These are phyloP conservation scores for Dactylellina sp. DNA, from an alignment of 2,329 filamentous ascomycete species.

Conservation along the genomic window DNA sequence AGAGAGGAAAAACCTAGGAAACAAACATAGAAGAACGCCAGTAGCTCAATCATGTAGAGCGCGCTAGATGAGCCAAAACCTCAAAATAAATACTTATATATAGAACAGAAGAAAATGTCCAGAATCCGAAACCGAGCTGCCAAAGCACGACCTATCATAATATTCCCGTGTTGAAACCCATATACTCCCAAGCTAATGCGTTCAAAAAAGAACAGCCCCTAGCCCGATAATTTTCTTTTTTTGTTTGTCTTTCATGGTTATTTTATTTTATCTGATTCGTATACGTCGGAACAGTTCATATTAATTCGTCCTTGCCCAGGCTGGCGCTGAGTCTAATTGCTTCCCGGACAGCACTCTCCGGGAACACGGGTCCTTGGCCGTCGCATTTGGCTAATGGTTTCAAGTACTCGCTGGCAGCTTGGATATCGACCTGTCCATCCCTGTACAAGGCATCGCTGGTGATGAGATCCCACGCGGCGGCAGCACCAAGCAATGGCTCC, in stretches of 20 bases:
- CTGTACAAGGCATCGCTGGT: slow-evolving; percentile 82
- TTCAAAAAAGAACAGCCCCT: slow-evolving; percentile 1
- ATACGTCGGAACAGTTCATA: slow-evolving; percentile 63
- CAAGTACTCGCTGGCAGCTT: slow-evolving; percentile 80
- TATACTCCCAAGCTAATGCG: slow-evolving; percentile 41
- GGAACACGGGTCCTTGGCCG: slow-evolving; percentile 87
- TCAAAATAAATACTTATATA: not conserved
- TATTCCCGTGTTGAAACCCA: slow-evolving; percentile 19
- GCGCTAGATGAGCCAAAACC: slow-evolving; percentile 17
- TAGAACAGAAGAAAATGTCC: slow-evolving; percentile 14
- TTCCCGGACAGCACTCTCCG: slow-evolving; percentile 76
- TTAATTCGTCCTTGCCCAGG: slow-evolving; percentile 81
- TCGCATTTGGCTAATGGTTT: slow-evolving; percentile 82
- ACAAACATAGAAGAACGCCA: slow-evolving; percentile 13
- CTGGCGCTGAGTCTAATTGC: slow-evolving; percentile 84
- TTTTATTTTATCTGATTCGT: slow-evolving; percentile 33
- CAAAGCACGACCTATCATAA: slow-evolving; percentile 12
- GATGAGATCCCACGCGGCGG: slow-evolving; percentile 90
- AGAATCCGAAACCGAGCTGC: slow-evolving; percentile 13
- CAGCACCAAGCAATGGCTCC: slow-evolving; percentile 77
- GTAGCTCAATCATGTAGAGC: slow-evolving; percentile 26
- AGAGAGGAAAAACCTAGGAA: too few relatives aligned
- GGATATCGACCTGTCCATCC: slow-evolving; percentile 82
- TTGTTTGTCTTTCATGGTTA: slow-evolving; percentile 27
- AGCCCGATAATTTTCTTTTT: slow-evolving; percentile 19